Evolutionary conservation across 2,329 filamentous ascomycete species (phyloP).

Genomic region (Aureobasidium lini): DNA sequence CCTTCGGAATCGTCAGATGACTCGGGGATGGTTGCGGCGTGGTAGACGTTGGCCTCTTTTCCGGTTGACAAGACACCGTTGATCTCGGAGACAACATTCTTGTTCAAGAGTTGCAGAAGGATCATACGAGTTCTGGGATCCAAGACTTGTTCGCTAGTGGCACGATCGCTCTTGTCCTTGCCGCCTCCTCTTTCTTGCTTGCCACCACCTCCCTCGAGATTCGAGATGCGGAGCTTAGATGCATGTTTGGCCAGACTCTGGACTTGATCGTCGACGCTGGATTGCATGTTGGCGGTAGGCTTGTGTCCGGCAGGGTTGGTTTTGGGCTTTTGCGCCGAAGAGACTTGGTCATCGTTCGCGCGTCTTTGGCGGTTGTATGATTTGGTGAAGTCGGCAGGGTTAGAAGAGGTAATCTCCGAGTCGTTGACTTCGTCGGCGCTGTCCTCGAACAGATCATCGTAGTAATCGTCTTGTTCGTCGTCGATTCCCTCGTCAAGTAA

Average conservation of each 20-base stretch:
- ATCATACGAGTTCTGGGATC: constrained; percentile 95
- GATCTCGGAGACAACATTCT: constrained; percentile 79
- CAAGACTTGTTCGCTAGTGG: constrained; percentile 89
- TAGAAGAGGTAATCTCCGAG: constrained; percentile 49
- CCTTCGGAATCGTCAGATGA: constrained; percentile 44
- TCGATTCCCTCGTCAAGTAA: constrained; percentile 21
- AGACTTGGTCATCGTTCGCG: constrained; percentile 48
- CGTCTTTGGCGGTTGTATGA: constrained; percentile 79
- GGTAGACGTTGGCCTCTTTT: constrained; percentile 98
- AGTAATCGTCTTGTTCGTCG: constrained; percentile 52
- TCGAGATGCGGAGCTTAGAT: constrained; percentile 73
- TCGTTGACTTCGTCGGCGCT: constrained; percentile 56
- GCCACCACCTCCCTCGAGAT: constrained; percentile 40
- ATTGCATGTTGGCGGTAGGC: constrained; percentile 68
- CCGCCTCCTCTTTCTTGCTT: constrained; percentile 47
- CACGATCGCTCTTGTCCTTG: constrained; percentile 86
- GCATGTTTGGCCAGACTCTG: constrained; percentile 78
- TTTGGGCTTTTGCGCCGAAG: constrained; percentile 52
- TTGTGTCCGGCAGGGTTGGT: constrained; percentile 60
- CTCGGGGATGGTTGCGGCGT: constrained; percentile 60
- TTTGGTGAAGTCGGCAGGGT: constrained; percentile 67
- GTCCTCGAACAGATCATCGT: constrained; percentile 48
- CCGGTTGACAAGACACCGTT: constrained; percentile 94
- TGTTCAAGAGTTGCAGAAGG: constrained; percentile 90
- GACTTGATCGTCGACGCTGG: constrained; percentile 81